Evolutionary conservation across 2,329 filamentous ascomycete genomes (phyloP).

Genomic region (Xylariaceae sp.): DNA sequence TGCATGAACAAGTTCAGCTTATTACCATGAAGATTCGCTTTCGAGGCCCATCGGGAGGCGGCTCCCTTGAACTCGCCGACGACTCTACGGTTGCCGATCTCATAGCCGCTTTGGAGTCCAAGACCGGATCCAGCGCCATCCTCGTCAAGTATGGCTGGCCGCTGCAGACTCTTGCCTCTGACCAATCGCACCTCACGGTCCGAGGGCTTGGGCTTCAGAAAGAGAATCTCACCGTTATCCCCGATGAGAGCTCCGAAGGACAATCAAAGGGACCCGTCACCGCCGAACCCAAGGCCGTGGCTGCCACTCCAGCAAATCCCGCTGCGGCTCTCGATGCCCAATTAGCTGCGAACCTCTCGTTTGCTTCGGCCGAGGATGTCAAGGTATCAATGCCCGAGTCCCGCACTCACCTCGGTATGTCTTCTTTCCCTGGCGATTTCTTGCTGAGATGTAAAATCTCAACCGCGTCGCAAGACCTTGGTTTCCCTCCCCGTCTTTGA

Average conservation of each 20-base stretch:
- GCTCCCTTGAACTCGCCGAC: slow-evolving; percentile 63
- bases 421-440: neutral
- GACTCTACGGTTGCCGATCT: slow-evolving; percentile 61
- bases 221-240: slow-evolving; percentile 48
- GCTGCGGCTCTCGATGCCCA: slow-evolving; percentile 2
- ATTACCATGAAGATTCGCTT: slow-evolving; percentile 65
- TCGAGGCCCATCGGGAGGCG: slow-evolving; percentile 67
- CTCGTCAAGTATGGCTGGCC: slow-evolving; percentile 83
- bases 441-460: neutral
- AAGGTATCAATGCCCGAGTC: slow-evolving; percentile 46
- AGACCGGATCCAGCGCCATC: slow-evolving; percentile 61
- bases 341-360: slow-evolving; percentile 11
- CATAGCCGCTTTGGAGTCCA: slow-evolving; percentile 53
- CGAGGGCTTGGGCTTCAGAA: slow-evolving; percentile 44
- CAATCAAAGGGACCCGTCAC: neutral
- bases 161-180: slow-evolving; percentile 61
- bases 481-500: neutral
- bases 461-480: neutral
- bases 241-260: slow-evolving; percentile 30
- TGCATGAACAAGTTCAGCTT: neutral
- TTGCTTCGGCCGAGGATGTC: slow-evolving; percentile 39
- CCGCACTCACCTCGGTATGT: slow-evolving; percentile 46
- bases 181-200: slow-evolving; percentile 45
- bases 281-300: slow-evolving; percentile 6
- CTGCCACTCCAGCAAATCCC: neutral